Evolutionary conservation across 2,329 filamentous ascomycete species (phyloP), one percentile per base, ranked within the genome.

Genomic region (Ascochyta rabiei): DNA sequence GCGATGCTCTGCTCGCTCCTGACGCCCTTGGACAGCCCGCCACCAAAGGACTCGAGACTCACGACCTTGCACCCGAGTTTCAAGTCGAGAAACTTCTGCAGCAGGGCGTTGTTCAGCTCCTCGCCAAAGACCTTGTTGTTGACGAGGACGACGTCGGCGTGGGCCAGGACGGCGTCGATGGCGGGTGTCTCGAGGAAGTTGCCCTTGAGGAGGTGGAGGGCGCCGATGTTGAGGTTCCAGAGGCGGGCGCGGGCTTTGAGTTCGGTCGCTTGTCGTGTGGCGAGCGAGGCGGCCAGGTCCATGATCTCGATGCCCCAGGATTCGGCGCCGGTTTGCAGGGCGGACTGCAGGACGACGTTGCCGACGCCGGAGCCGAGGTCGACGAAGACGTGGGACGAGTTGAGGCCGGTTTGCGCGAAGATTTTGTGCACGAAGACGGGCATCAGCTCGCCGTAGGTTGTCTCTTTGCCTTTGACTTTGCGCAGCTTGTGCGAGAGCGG

Each of bases 111-210:
- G 76, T 98, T 99, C 50, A 97, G 84, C 64, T 88, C 83, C 13
- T 93, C 88, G 6, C 89, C 93, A 76, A 99, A 99, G 2, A 92
- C 95, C 76, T 98, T 93, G 77, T 99, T 99, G 80, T 99, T 99
- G 67, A 98, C 93, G 23, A 99, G 84, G 16, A 99, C 86, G n/a
- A 98, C 93, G 72, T 99, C 95, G 1, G 95, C 93, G 49, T 88
- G 86, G 73, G 89, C 88, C 44, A 99, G 82, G 7, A 88, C 87
- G 21, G 86, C 82, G 56, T 87, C 82, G 43, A 97, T 91, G 53
- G 82, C 81, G 15, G 83, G 74, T 63, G 89, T 89, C 61, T 87
- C 85, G 9, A 92, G 85, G 69, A 99, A 97, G 71, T 96, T 90
- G 54, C 91, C 95, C 38, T 87, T 81, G 59, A 93, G 85, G 6